Base-by-base conservation (phyloP, 2,329 filamentous ascomycete species). In the Trichoderma atrobrunneum region DNA sequence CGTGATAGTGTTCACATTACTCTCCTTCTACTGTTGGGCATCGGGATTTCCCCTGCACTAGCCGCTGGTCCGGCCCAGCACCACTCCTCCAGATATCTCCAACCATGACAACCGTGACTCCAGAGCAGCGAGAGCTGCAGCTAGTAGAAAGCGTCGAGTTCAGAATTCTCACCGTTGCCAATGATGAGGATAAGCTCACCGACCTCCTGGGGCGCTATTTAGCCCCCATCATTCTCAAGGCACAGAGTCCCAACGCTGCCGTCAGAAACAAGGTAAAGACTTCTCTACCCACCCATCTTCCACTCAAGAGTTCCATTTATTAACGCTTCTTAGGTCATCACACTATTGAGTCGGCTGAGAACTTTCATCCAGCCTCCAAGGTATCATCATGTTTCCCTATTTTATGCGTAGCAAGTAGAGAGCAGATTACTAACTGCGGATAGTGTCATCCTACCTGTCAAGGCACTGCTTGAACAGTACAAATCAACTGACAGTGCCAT, bases 91-190 rank as follows among this genome's bases (percentile, higher is more conserved):
- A 34, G 28, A 51, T 39, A 54, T 54, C 67, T 24, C 1, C 39
- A 61, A 26, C 28, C 73, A 85, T 85, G 84, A 77, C 84, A 30
- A 73, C 76, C 32, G 68, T 77, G 30, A 79, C 84, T 12, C 77
- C 84, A 7, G 90, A 92, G 81, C 86, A 92, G 81, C 89, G 91
- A 74, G 94, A 97, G 87, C 86, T 97, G 76, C 89, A 90, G 75
- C 88, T 98, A 74, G 89, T 97, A 67, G 92, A 93, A 78, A 95
- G 93, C 79, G 92, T 97, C 60, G 94, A 97, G 81, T 89, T 96
- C 78, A 89, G 91, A 74, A 96, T 98, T 77, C 79, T 90, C 18
- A 92, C 89, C 32, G 89, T 95, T 67, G 92, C 95, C 32, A 92
- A 94, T 76, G 91, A 94, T 66, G 95, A 98, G 79, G 86, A 89